Conservation (phyloP, 345 rosid species). For the Arabis alpina region DNA sequence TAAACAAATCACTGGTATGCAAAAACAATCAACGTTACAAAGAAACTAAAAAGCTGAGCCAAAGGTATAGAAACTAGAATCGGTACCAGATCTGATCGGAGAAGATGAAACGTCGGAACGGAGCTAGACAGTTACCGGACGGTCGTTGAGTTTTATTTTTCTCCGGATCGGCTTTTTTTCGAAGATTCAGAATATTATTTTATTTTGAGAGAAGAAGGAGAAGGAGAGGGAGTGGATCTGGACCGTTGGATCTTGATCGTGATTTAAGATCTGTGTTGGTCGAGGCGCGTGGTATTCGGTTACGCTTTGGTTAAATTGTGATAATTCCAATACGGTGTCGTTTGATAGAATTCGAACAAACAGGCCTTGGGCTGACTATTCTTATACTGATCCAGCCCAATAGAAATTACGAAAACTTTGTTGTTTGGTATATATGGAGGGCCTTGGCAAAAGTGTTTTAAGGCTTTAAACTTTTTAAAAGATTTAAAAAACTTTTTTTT, state of each 20-base stretch:
- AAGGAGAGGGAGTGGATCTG: constrained; percentile 37
- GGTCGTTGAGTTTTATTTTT: constrained; percentile 48
- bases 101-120: constrained; percentile 40
- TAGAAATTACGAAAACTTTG: too few species aligned
- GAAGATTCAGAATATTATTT: constrained; percentile 7
- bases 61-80: background rate
- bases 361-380: constrained; percentile 7
- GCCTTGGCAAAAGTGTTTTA: too few species aligned
- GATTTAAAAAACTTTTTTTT: too few species aligned
- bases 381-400: too few species aligned
- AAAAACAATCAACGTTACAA: constrained; percentile 18
- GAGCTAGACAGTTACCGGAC: constrained; percentile 48
- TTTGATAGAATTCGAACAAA: background rate
- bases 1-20: constrained; percentile 6
- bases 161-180: constrained; percentile 27
- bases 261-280: constrained; percentile 31
- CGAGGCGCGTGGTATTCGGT: constrained; percentile 33
- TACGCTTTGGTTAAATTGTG: constrained; percentile 25
- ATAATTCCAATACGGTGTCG: background rate
- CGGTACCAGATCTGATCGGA: constrained; percentile 49
- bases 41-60: background rate
- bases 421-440: too few species aligned
- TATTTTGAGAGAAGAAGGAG: constrained; percentile 9
- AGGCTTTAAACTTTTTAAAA: too few species aligned
- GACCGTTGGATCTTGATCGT: constrained; percentile 42